Percentiles rank a stretch among this genome's conserved stretches.
These are phyloP conservation scores for Gnaphalium uliginosum DNA, from an alignment of 129 eudicot genomes.

Conservation along the genomic window DNA sequence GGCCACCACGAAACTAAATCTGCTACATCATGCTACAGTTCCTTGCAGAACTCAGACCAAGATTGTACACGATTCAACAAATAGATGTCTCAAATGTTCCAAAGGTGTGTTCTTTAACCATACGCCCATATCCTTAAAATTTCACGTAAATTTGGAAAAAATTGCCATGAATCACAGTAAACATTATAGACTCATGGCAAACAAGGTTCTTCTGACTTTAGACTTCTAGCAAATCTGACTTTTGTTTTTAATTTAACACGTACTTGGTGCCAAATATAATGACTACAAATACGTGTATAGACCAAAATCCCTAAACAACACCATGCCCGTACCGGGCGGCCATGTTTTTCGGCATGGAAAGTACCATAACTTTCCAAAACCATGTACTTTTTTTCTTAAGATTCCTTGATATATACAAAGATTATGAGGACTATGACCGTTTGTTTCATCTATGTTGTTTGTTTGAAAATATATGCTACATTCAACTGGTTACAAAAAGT, in stretches of 20 bases:
- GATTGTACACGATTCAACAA: background rate
- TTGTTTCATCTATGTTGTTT: background rate
- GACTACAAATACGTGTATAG: background rate
- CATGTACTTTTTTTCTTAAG: conserved; percentile 9
- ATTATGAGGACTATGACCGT: background rate
- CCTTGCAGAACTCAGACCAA: background rate
- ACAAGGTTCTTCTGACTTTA: background rate
- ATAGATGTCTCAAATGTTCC: background rate
- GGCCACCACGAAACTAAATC: background rate
- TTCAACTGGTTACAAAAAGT: too few species aligned
- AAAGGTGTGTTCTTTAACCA: background rate
- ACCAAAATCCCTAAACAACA: background rate
- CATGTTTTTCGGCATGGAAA: conserved; percentile 13
- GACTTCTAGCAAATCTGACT: background rate
- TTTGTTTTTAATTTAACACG: background rate
- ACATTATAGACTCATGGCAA: background rate
- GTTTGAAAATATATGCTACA: background rate
- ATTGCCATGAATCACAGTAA: background rate
- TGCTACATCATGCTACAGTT: background rate
- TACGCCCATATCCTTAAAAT: background rate
- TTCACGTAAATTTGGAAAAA: background rate
- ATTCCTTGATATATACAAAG: background rate
- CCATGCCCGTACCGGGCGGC: conserved; percentile 7
- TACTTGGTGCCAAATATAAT: background rate
- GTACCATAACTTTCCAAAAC: conserved; percentile 19